Conservation (phyloP, 495 filamentous ascomycete genomes). For the Ascobolus immersus region DNA sequence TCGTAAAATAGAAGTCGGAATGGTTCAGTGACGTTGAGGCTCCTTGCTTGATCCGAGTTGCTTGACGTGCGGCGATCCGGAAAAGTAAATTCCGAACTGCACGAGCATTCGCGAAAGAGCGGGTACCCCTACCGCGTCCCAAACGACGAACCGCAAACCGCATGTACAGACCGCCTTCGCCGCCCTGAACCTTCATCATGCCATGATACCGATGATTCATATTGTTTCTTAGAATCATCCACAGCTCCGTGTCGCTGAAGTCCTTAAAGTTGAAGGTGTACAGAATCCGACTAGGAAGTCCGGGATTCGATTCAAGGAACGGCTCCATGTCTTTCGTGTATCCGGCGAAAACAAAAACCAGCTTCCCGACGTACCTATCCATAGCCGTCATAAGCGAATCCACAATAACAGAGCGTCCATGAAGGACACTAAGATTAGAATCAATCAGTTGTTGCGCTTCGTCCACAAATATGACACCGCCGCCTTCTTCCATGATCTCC, state of each 20-base stretch:
- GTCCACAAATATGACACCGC: neutral
- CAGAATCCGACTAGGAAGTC: neutral
- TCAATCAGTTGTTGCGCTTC: neutral
- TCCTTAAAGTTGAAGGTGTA: neutral
- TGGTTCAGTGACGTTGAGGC: neutral
- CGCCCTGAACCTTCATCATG: slow-evolving; percentile 34
- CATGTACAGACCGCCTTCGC: slow-evolving; percentile 34
- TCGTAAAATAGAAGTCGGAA: slow-evolving; percentile 17
- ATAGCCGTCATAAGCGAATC: neutral
- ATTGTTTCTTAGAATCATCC: slow-evolving; percentile 19
- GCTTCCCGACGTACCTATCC: neutral
- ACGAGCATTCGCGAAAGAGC: slow-evolving; percentile 51
- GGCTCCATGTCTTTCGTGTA: neutral
- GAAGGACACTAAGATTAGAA: neutral
- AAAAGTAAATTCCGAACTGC: slow-evolving; percentile 36
- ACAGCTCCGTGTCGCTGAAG: slow-evolving; percentile 21
- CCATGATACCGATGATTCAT: slow-evolving; percentile 25
- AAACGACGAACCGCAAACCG: slow-evolving; percentile 37
- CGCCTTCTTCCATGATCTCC: neutral
- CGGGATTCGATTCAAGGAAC: neutral
- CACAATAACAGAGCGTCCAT: neutral
- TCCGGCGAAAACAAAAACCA: neutral
- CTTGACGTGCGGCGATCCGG: slow-evolving; percentile 31
- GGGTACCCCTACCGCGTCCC: slow-evolving; percentile 32
- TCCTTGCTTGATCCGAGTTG: slow-evolving; percentile 23